phyloP scores from a whole-genome alignment of 306 rosid species.

The Cercis canadensis region DNA sequence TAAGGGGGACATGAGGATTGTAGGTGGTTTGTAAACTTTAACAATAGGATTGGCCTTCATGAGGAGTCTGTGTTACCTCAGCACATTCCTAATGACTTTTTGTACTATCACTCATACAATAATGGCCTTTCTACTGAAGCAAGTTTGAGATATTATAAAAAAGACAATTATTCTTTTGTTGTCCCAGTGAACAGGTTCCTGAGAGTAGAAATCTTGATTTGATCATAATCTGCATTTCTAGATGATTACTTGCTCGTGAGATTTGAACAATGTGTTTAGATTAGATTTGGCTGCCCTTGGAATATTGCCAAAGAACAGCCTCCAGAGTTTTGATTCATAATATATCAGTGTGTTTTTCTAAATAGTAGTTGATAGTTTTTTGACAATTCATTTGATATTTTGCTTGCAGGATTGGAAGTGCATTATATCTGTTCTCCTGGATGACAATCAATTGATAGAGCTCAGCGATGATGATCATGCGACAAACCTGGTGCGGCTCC shows the following conservation, averaged over 20 bases:
- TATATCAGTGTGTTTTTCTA: constrained; percentile 7
- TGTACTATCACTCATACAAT: background rate
- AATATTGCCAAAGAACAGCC: constrained; percentile 30
- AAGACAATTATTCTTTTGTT: constrained; percentile 5
- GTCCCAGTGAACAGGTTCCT: background rate
- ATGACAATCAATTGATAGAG: constrained; percentile 73
- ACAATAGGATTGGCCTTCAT: background rate
- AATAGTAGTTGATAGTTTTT: constrained; percentile 34
- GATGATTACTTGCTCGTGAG: background rate
- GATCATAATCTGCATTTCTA: constrained; percentile 20
- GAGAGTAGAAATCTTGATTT: constrained; percentile 18
- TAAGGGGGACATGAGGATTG: background rate
- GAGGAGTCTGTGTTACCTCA: background rate
- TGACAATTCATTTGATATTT: constrained; percentile 34
- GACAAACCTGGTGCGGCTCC: constrained; percentile 92
- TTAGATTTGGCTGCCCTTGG: constrained; percentile 15
- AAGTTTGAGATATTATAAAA: constrained; percentile 1
- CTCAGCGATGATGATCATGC: constrained; percentile 82
- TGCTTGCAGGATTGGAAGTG: constrained; percentile 95
- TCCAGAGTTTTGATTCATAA: constrained; percentile 13
- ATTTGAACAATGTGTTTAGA: background rate
- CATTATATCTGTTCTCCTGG: constrained; percentile 84
- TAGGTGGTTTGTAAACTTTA: constrained; percentile 6
- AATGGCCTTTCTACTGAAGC: constrained; percentile 11
- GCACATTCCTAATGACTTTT: constrained; percentile 14